A percentile compares a stretch with the other conserved stretches of the same genome.
Conservation (phyloP, 306 rosid genomes). For the Prunus salicina region DNA sequence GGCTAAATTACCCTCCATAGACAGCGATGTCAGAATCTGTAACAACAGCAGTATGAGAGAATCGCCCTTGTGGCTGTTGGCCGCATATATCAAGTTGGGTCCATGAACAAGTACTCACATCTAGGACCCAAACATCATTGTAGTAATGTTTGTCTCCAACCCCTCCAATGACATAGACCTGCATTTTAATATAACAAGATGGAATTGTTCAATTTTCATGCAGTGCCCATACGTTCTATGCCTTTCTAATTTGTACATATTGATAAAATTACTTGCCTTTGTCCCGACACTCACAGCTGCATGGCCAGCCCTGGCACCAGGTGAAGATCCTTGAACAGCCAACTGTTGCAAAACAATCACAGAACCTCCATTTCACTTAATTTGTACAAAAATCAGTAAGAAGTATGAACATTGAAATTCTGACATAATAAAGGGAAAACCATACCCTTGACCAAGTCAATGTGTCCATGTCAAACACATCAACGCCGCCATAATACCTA, state of each 20-base stretch:
- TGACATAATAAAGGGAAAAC: slow-evolving; percentile 3
- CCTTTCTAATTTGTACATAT: not conserved
- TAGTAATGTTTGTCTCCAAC: slow-evolving; percentile 88
- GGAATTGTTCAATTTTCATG: not conserved
- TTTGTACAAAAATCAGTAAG: not conserved
- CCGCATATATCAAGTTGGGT: slow-evolving; percentile 64
- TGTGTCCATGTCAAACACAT: slow-evolving; percentile 73
- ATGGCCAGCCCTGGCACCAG: slow-evolving; percentile 93
- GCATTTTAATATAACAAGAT: not conserved
- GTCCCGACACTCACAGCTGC: slow-evolving; percentile 76
- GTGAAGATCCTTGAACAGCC: slow-evolving; percentile 81
- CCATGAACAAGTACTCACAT: slow-evolving; percentile 73
- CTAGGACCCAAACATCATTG: slow-evolving; percentile 87
- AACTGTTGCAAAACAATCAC: slow-evolving; percentile 45
- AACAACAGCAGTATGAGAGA: slow-evolving; percentile 90
- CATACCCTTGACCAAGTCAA: slow-evolving; percentile 88
- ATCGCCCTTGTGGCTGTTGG: slow-evolving; percentile 83
- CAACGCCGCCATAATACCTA: slow-evolving; percentile 72
- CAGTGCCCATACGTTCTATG: not conserved
- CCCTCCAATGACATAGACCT: slow-evolving; percentile 88
- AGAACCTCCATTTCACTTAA: slow-evolving; percentile 7
- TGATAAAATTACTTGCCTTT: slow-evolving; percentile 48
- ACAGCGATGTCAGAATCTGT: slow-evolving; percentile 63
- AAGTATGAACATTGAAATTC: not conserved
- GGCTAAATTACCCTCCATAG: slow-evolving; percentile 77